Base-by-base conservation (phyloP, 768 basidiomycete species). In the Termitomyces sp. region DNA sequence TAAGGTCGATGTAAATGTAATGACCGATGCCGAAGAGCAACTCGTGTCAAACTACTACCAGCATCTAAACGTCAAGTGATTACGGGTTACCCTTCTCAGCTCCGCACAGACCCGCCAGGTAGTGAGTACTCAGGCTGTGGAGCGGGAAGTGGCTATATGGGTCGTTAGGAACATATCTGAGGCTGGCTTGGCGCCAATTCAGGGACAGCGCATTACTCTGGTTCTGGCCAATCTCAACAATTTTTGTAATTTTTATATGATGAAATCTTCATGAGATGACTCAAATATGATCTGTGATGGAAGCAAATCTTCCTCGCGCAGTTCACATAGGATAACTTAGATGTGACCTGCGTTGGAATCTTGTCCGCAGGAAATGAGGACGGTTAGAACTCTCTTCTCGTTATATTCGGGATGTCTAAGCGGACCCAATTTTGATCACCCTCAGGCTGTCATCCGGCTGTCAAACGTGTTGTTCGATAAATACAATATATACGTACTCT, bases 1-100 rank as follows among this genome's bases (percentile, higher is more conserved):
- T n/a, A 51, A 19, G 5, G n/a, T n/a, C 10, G 10, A 39, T 40
- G 50, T 17, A 39, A 27, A 27, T 49, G 35, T 51, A 27, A 51
- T 39, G 27, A 39, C 50, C 50, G 35, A 50, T 50, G 49, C 49
- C 49, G 37, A 51, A 40, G 50, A 40, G 50, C 3, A 51, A 51
- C 16, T 17, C 25, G 37, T n/a, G 7, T 40, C 16, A 17, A 37
- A 25, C 14, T 27, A 11, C 25, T 37, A 50, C 21, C 19, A 11
- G 14, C 8, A 21, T 34, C 30, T 21, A 34, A 19, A 34, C 32
- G 47, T 34, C 32, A 21, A 23, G 8, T 34, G 12, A 34, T 34
- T 16, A 34, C 19, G 19, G n/a, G 16, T 34, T 16, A 48, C 21
- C 21, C 34, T 42, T 21, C 41, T 11, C 39, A 19, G 32, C 47